phyloP scores from a whole-genome alignment of 1,139 yeast species.

The Kodamaea sp. region DNA sequence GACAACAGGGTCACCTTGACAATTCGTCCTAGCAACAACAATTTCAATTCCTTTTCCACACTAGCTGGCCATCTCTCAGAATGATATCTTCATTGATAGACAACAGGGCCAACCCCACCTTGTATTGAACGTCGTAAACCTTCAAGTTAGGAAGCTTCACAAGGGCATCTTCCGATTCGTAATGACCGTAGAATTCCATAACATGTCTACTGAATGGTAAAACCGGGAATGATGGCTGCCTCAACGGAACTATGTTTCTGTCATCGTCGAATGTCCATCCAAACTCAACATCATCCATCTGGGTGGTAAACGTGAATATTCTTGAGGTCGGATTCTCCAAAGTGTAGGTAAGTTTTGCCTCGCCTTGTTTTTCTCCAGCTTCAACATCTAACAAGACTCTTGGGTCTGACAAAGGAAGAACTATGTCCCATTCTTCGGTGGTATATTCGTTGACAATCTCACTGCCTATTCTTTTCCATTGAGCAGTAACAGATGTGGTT shows the following conservation, averaged over 20 bases:
- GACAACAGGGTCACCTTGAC: no score
- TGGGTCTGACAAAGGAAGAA: conserved; percentile 69
- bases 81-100: conserved; percentile 39
- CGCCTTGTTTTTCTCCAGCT: conserved; percentile 12
- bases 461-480: conserved; percentile 34
- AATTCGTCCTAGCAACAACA: no score
- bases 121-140: conserved; percentile 66
- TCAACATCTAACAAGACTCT: conserved; percentile 52
- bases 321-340: conserved; percentile 77
- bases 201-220: conserved; percentile 60
- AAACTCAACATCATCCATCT: conserved; percentile 24
- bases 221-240: conserved; percentile 47
- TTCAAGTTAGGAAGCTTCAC: conserved; percentile 56
- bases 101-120: conserved; percentile 60
- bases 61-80: conserved; percentile 8
- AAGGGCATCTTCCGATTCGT: conserved; percentile 14
- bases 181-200: conserved; percentile 39
- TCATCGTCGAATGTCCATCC: conserved; percentile 34
- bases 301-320: conserved; percentile 62
- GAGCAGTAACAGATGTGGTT: conserved; percentile 24
- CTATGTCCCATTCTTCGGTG: conserved; percentile 47
- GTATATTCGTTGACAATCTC: conserved; percentile 24
- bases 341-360: conserved; percentile 44
- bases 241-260: conserved; percentile 29
- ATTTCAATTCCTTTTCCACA: conserved; percentile 7